Conservation (phyloP, 768 basidiomycete species). For the Suillus tomentosus region DNA sequence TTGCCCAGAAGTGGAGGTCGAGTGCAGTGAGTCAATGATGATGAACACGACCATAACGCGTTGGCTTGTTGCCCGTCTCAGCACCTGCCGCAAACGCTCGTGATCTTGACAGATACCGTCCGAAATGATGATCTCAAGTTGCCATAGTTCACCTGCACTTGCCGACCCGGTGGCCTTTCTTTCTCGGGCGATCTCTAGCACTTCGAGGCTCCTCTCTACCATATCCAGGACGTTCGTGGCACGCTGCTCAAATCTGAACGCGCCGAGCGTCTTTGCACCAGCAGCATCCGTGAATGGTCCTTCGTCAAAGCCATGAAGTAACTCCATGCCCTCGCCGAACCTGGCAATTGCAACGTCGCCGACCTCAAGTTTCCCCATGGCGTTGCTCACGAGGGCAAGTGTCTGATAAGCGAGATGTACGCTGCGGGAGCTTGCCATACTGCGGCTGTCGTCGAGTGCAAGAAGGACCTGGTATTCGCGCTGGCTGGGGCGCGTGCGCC, state of each 20-base stretch:
- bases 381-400: constrained; percentile 87
- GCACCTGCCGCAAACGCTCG: constrained; percentile 72
- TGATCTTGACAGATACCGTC: constrained; percentile 99
- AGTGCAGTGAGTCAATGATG: constrained; percentile 86
- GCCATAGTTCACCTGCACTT: constrained; percentile 87
- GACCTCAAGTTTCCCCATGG: constrained; percentile 88
- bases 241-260: constrained; percentile 88
- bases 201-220: constrained; percentile 73
- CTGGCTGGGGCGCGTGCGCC: constrained; percentile 89
- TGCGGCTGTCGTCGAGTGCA: constrained; percentile 93
- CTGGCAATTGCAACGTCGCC: constrained; percentile 92
- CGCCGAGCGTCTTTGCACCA: constrained; percentile 76
- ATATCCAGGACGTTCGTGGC: constrained; percentile 86
- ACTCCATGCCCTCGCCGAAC: constrained; percentile 87
- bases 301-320: constrained; percentile 84
- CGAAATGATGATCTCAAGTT: constrained; percentile 96
- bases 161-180: constrained; percentile 51
- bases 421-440: constrained; percentile 57
- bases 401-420: constrained; percentile 95
- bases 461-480: constrained; percentile 95
- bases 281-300: constrained; percentile 81
- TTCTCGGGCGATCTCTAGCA: constrained; percentile 79
- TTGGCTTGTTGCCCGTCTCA: constrained; percentile 87
- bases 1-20: constrained; percentile 30
- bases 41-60: constrained; percentile 96